phyloP scores from a whole-genome alignment of 1,139 yeast species.

The Yamadazyma songkhlaensis region DNA sequence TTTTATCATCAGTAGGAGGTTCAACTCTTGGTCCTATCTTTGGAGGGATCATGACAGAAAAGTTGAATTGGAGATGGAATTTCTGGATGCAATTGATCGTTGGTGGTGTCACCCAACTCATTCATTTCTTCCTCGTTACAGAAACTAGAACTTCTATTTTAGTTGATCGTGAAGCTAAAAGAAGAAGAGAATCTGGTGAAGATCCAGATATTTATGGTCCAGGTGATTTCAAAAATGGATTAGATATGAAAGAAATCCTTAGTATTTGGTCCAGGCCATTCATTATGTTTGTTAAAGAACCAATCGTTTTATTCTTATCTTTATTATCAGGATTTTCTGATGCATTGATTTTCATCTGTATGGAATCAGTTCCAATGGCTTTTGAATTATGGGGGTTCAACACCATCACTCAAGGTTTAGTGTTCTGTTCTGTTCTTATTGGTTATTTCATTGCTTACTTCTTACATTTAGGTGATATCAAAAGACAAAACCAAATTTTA shows the following conservation, averaged over 20 bases:
- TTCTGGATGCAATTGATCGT: constrained; percentile 39
- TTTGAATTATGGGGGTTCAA: constrained; percentile 26
- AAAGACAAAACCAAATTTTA: constrained; percentile 19
- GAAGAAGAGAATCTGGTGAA: constrained; percentile 28
- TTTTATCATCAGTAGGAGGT: constrained; percentile 37
- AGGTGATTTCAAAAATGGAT: constrained; percentile 17
- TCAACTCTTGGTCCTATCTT: constrained; percentile 35
- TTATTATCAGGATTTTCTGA: constrained; percentile 37
- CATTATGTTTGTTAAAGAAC: constrained; percentile 34
- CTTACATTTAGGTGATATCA: constrained; percentile 23
- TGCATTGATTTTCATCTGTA: constrained; percentile 36
- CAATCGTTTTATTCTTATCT: constrained; percentile 34
- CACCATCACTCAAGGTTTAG: constrained; percentile 25
- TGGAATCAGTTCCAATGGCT: constrained; percentile 32
- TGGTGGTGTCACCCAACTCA: constrained; percentile 27
- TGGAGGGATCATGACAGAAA: constrained; percentile 30
- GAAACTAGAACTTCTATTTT: constrained; percentile 32
- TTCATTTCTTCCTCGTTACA: constrained; percentile 28
- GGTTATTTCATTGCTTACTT: constrained; percentile 31
- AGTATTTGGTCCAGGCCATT: constrained; percentile 34
- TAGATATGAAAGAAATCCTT: constrained; percentile 21
- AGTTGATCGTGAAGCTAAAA: constrained; percentile 31
- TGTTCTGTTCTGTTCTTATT: constrained; percentile 27
- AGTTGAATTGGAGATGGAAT: constrained; percentile 30
- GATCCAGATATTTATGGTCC: constrained; percentile 30